Conservation (phyloP, 106 monocot species). For the Agapanthus africanus region DNA sequence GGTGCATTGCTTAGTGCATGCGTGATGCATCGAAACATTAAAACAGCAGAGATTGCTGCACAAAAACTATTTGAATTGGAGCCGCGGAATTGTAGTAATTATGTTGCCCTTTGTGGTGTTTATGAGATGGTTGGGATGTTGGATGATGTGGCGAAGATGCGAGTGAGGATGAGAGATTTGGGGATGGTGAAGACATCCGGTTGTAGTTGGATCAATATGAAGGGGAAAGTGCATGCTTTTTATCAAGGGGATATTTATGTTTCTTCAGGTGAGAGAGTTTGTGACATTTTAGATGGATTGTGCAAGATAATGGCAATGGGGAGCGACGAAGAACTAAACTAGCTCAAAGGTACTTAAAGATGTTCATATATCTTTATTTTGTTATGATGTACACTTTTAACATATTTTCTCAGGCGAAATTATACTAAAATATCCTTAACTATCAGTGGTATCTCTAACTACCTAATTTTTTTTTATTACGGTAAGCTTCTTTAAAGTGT, state of each 20-base stretch:
- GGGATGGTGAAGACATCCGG: slow-evolving; percentile 42
- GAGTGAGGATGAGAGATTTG: slow-evolving; percentile 43
- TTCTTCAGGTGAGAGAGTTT: background rate
- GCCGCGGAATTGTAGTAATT: slow-evolving; percentile 45
- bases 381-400: no score
- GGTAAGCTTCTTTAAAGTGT: no score
- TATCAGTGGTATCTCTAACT: no score
- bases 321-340: no score
- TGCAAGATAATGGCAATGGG: background rate
- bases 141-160: slow-evolving; percentile 21
- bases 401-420: no score
- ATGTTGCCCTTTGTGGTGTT: slow-evolving; percentile 46
- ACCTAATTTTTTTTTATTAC: no score
- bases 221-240: slow-evolving; percentile 30
- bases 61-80: slow-evolving; percentile 45
- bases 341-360: no score
- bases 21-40: slow-evolving; percentile 34
- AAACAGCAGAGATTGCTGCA: slow-evolving; percentile 51
- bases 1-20: slow-evolving; percentile 54
- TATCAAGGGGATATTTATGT: slow-evolving; percentile 32
- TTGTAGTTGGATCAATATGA: slow-evolving; percentile 47
- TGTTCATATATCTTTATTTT: no score
- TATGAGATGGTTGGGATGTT: slow-evolving; percentile 37
- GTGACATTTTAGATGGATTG: slow-evolving; percentile 5
- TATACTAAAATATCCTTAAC: no score